Conservation (phyloP, 345 rosid species). For the Syzygium oleosum region DNA sequence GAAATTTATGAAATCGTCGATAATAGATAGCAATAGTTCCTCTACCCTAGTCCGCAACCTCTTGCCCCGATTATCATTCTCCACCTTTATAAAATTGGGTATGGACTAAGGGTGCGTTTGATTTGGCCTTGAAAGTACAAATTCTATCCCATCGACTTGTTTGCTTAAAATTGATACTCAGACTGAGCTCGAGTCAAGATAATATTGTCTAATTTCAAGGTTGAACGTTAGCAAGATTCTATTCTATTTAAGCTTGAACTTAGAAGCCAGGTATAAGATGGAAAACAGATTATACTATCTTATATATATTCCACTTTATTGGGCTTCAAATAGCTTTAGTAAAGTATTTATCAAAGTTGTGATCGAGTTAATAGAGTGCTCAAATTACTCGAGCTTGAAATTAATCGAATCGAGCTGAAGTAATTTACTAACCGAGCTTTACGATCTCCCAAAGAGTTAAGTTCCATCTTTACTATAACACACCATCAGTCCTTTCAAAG, state of each 20-base stretch:
- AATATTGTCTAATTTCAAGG: neutral
- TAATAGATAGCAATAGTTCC: too few relatives aligned
- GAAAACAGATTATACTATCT: neutral
- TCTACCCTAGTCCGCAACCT: too few relatives aligned
- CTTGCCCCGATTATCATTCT: neutral
- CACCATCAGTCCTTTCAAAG: neutral
- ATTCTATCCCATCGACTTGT: neutral
- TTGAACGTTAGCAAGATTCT: neutral
- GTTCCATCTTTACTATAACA: neutral
- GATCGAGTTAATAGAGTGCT: neutral
- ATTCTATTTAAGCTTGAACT: neutral
- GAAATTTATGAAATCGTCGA: too few relatives aligned
- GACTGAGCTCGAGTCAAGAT: neutral
- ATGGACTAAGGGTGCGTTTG: too few relatives aligned
- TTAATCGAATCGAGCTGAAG: neutral
- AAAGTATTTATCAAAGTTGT: neutral
- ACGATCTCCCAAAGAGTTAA: neutral
- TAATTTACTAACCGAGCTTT: neutral
- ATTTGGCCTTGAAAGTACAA: neutral
- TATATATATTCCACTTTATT: neutral
- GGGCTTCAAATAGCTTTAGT: neutral
- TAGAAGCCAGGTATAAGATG: neutral
- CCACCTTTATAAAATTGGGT: neutral
- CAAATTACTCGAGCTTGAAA: neutral
- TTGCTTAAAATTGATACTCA: neutral